phyloP scores from a whole-genome alignment of 2,329 filamentous ascomycete species.

The Ceratocystis destructans region DNA sequence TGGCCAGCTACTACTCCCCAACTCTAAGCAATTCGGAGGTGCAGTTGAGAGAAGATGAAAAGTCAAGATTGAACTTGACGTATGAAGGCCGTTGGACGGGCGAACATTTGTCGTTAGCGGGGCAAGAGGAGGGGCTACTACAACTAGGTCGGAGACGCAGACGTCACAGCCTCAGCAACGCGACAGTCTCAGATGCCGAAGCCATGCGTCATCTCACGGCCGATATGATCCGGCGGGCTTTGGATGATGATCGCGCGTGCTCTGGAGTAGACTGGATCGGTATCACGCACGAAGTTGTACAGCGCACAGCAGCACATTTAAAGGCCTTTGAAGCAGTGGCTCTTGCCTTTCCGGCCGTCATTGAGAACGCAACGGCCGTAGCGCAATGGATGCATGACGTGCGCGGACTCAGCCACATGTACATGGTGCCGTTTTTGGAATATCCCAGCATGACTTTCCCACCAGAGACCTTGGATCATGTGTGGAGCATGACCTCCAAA shows the following conservation, averaged over 20 bases:
- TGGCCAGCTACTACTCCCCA: slow-evolving; percentile 34
- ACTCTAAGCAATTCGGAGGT: neutral
- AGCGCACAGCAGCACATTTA: slow-evolving; percentile 27
- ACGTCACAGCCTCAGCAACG: slow-evolving; percentile 27
- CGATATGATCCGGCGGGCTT: neutral
- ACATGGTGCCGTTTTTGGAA: slow-evolving; percentile 33
- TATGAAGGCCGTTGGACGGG: slow-evolving; percentile 29
- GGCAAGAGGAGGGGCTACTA: slow-evolving; percentile 23
- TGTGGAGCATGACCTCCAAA: slow-evolving; percentile 26
- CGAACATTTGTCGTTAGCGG: slow-evolving; percentile 18
- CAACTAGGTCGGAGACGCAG: slow-evolving; percentile 29
- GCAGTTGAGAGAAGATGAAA: slow-evolving; percentile 24
- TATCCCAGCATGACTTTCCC: slow-evolving; percentile 27
- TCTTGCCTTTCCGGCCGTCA: slow-evolving; percentile 18
- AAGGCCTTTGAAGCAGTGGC: slow-evolving; percentile 26
- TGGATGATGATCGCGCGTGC: slow-evolving; percentile 22
- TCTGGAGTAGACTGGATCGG: slow-evolving; percentile 33
- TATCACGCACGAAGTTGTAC: slow-evolving; percentile 32
- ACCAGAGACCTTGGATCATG: neutral
- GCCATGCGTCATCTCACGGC: slow-evolving; percentile 22
- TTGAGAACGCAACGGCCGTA: slow-evolving; percentile 23
- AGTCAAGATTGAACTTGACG: slow-evolving; percentile 30
- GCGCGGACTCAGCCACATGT: slow-evolving; percentile 30
- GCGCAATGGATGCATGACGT: slow-evolving; percentile 25
- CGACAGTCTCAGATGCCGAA: slow-evolving; percentile 25